phyloP scores from a whole-genome alignment of 169 alveolate species.

The Plasmodium gonderi region DNA sequence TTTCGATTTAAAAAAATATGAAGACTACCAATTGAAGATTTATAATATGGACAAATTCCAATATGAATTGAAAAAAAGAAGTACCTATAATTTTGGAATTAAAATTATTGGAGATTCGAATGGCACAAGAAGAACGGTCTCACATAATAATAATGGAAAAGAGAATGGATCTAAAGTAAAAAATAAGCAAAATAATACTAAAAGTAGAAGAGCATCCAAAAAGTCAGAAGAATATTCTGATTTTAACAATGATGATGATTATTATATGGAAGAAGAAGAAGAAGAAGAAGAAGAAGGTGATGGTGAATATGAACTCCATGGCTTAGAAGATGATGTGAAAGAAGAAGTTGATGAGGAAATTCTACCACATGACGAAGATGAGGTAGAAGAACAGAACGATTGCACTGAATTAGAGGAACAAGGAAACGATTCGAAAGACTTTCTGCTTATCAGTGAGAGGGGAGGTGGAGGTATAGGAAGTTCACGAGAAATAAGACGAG shows the following conservation, averaged over 20 bases:
- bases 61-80: constrained; percentile 19
- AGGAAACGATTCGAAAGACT: background rate
- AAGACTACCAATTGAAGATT: constrained; percentile 23
- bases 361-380: background rate
- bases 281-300: constrained; percentile 12
- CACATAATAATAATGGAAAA: background rate
- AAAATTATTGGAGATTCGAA: constrained; percentile 45
- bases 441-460: background rate
- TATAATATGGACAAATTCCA: constrained; percentile 28
- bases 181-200: background rate
- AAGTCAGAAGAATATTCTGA: constrained; percentile 42
- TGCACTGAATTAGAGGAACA: background rate
- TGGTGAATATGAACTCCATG: background rate
- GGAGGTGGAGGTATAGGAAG: too few relatives aligned
- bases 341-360: constrained; percentile 4
- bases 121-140: background rate
- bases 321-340: background rate
- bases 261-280: constrained; percentile 30
- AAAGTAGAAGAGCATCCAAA: background rate
- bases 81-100: constrained; percentile 49
- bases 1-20: constrained; percentile 58
- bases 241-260: constrained; percentile 9
- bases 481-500: background rate
- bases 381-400: background rate
- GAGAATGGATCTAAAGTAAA: background rate